Evolutionary conservation across 2,329 filamentous ascomycete genomes (phyloP).

Genomic region (Colletotrichum chlorophyti): DNA sequence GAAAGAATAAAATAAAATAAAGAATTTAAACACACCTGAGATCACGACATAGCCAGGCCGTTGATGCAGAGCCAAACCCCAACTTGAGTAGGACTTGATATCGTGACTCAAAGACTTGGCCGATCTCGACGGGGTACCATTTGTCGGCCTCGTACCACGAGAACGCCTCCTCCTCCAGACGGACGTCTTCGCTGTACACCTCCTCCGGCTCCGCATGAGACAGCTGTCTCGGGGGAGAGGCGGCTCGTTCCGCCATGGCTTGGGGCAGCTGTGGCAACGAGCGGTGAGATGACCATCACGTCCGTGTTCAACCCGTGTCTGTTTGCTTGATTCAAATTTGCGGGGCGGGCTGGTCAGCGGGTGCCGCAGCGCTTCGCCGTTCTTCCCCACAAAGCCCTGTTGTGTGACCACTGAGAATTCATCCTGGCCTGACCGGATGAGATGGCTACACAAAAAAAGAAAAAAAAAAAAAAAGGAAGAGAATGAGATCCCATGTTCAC

Average conservation of each 20-base stretch:
- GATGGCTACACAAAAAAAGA: too few species aligned
- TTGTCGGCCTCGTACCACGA: slow-evolving; percentile 31
- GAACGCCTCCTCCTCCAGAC: slow-evolving; percentile 34
- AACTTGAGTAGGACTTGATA: slow-evolving; percentile 36
- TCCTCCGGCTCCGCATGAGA: slow-evolving; percentile 18
- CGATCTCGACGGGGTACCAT: slow-evolving; percentile 34
- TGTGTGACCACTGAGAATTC: too few species aligned
- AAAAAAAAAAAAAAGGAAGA: too few species aligned
- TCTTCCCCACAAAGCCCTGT: not conserved
- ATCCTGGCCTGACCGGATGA: too few species aligned
- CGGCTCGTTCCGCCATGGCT: not conserved
- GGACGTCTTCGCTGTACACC: not conserved
- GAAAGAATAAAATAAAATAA: fast-evolving
- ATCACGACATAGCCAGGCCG: slow-evolving; percentile 35
- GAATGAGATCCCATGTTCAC: too few species aligned
- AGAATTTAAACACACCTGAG: slow-evolving; percentile 18
- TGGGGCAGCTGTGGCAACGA: not conserved
- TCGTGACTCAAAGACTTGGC: slow-evolving; percentile 30
- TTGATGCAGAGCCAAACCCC: slow-evolving; percentile 36
- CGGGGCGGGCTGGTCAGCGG: not conserved
- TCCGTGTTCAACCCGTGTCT: not conserved
- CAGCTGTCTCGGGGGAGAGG: slow-evolving; percentile 13
- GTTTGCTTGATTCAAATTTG: slow-evolving; percentile 3
- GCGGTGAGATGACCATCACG: not conserved
- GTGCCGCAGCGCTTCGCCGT: not conserved